phyloP scores from a whole-genome alignment of 2,329 filamentous ascomycete species.

The Paecilomyces variotii region DNA sequence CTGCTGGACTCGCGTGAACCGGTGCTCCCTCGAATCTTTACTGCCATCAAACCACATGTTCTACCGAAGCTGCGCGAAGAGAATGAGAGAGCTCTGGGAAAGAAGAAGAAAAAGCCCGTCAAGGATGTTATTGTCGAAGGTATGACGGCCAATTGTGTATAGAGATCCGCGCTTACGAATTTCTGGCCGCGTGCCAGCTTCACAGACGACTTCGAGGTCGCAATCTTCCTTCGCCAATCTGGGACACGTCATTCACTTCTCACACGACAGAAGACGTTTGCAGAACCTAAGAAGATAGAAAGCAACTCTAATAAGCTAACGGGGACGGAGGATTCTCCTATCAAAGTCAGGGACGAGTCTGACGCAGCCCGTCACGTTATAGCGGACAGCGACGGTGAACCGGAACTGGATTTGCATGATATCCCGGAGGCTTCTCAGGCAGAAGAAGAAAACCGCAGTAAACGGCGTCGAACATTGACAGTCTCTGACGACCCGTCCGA shows the following conservation, averaged over 20 bases:
- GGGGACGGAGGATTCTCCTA: slow-evolving; percentile 47
- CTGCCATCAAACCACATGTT: slow-evolving; percentile 75
- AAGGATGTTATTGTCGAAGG: slow-evolving; percentile 83
- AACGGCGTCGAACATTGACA: neutral
- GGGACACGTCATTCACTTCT: slow-evolving; percentile 78
- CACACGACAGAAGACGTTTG: slow-evolving; percentile 73
- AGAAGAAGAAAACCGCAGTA: slow-evolving; percentile 11
- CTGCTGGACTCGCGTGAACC: slow-evolving; percentile 76
- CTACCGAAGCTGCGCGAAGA: slow-evolving; percentile 88
- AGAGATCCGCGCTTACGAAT: neutral
- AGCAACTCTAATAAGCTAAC: slow-evolving; percentile 58
- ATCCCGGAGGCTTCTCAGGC: slow-evolving; percentile 44
- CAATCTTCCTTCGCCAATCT: slow-evolving; percentile 84
- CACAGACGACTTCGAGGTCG: slow-evolving; percentile 88
- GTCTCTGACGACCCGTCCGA: neutral
- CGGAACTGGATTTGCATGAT: slow-evolving; percentile 41
- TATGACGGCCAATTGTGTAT: slow-evolving; percentile 31
- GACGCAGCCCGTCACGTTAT: slow-evolving; percentile 35
- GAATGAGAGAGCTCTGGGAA: slow-evolving; percentile 52
- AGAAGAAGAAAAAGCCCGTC: slow-evolving; percentile 70
- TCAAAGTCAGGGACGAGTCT: slow-evolving; percentile 41
- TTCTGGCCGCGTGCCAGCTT: neutral
- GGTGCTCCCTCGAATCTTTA: slow-evolving; percentile 73
- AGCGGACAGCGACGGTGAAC: slow-evolving; percentile 56
- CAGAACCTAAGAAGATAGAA: slow-evolving; percentile 47